These are phyloP conservation scores for Mycena vulgaris DNA, from an alignment of 768 basidiomycete species.

Conservation along the genomic window DNA sequence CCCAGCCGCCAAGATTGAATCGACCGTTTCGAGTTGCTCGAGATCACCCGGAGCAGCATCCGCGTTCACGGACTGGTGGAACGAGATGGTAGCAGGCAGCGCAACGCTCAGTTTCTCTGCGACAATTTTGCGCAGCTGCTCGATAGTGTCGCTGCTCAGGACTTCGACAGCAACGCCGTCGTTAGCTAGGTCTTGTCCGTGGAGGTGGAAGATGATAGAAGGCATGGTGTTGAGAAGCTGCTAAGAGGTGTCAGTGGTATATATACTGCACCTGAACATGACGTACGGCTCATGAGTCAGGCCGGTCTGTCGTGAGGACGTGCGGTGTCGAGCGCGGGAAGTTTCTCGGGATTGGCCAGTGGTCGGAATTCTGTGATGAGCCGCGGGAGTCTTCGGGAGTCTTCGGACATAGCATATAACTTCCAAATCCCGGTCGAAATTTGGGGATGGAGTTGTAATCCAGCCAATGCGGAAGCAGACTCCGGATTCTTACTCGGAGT, in stretches of 20 bases:
- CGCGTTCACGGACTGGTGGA: slow-evolving; percentile 21
- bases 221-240: slow-evolving; percentile 11
- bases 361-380: no score
- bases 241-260: not conserved
- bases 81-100: slow-evolving; percentile 17
- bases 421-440: no score
- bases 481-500: no score
- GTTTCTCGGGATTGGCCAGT: no score
- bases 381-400: no score
- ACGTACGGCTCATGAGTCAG: no score
- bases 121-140: slow-evolving; percentile 25
- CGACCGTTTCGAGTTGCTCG: not conserved
- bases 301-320: no score
- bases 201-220: slow-evolving; percentile 23
- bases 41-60: not conserved
- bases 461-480: no score
- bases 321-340: no score
- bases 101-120: slow-evolving; percentile 21
- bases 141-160: not conserved
- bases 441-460: no score
- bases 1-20: slow-evolving; percentile 2
- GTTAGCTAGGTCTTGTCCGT: slow-evolving; percentile 18
- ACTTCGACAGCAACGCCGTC: slow-evolving; percentile 25
- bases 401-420: no score
- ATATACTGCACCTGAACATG: not conserved